Base-by-base conservation (phyloP, 148 eudicot genomes). In the Euryodendron excelsum region DNA sequence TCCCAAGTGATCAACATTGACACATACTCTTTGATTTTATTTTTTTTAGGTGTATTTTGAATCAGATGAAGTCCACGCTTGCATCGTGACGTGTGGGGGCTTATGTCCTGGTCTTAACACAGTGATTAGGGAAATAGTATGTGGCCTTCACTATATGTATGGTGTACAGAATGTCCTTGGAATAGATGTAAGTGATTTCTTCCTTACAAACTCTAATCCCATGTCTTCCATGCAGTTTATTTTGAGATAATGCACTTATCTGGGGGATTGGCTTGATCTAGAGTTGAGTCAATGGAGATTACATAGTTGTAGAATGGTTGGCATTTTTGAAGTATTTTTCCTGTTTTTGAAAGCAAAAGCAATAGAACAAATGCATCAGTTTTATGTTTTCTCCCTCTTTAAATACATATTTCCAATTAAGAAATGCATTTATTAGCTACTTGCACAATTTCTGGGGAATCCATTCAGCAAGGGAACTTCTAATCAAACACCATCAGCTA, bases 71-170 rank as follows among this genome's bases (percentile, higher is more conserved):
- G 98, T 94, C 41, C 83, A 84, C 37, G 94, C 98, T 0, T 94
- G 96, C 74, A 89, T 91, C 59, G 96, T 91, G 14, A 92, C 96
- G 34, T 92, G 96, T 85, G 98, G 98, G 67, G 94, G 96, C 25
- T 86, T 94, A 66, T 94, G 94, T 78, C 98, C 98, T 71, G 96
- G 98, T 36, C 90, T 94, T 56, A 94, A 94, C 75, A 94, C 98
- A 18, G 98, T 94, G 85, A 94, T 94, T 23, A 88, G 98, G 79
- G 98, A 94, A 80, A 68, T 91, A 7, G 98, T 94, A 47, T 87
- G 91, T 62, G 89, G 94, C 31, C 81, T 94, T 66, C 80, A 90
- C 78, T 80, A 91, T 77, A 94, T 94, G 94, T 94, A 94, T 84
- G 98, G 92, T 62, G 94, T 92, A 14, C 86, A 85, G 64, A 85